Evolutionary conservation across 768 basidiomycete genomes (phyloP).

Genomic region (Hydnomerulius pinastri): DNA sequence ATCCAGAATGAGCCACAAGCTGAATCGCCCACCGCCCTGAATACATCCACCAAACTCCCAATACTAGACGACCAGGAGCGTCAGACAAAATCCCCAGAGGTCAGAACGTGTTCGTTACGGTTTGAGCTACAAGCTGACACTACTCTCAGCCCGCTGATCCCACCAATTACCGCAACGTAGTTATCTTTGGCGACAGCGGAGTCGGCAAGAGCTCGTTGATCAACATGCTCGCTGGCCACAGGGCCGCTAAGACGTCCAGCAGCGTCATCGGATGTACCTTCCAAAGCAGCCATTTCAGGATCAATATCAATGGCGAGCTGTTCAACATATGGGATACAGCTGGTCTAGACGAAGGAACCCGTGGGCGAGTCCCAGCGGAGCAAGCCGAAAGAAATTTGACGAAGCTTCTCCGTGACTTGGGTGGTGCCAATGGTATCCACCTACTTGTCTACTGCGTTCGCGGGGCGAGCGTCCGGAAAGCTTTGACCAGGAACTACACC

Average conservation of each 20-base stretch:
- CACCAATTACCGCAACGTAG: slow-evolving; percentile 31
- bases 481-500: slow-evolving; percentile 30
- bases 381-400: slow-evolving; percentile 27
- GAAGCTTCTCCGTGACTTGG: slow-evolving; percentile 34
- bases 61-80: neutral
- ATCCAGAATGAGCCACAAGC: neutral
- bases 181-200: slow-evolving; percentile 46
- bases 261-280: slow-evolving; percentile 40
- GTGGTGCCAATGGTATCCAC: slow-evolving; percentile 28
- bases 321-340: slow-evolving; percentile 35
- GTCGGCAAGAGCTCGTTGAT: slow-evolving; percentile 45
- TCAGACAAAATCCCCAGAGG: neutral
- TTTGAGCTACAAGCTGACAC: neutral
- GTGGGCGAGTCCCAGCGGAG: slow-evolving; percentile 25
- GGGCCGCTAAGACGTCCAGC: slow-evolving; percentile 33
- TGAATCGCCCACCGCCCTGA: neutral
- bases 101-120: slow-evolving; percentile 1
- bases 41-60: neutral
- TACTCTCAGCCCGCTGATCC: neutral
- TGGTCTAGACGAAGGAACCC: slow-evolving; percentile 31
- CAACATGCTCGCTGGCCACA: slow-evolving; percentile 39
- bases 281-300: slow-evolving; percentile 22
- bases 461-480: slow-evolving; percentile 26
- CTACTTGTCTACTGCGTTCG: slow-evolving; percentile 37
- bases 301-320: slow-evolving; percentile 15